These are phyloP conservation scores for Gossypium lobatum DNA, from an alignment of 441 rosid species.

Conservation along the genomic window DNA sequence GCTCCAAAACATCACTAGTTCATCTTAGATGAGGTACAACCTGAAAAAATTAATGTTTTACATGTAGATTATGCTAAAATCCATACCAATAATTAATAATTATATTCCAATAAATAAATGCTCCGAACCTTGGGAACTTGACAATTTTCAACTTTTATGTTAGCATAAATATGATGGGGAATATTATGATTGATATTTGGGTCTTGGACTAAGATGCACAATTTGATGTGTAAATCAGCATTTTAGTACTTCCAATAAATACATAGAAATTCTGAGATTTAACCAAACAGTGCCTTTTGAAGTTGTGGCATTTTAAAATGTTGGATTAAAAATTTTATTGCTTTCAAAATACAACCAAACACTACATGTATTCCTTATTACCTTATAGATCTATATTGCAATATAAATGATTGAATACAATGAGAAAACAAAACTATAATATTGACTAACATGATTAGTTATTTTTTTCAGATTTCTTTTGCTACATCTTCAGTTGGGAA, in stretches of 20 bases:
- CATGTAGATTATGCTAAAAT: background rate
- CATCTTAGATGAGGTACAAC: too few species aligned
- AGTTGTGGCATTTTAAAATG: background rate
- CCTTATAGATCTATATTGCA: background rate
- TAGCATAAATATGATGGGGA: background rate
- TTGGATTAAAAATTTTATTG: background rate
- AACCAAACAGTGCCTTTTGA: background rate
- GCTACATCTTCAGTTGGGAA: constrained; percentile 35
- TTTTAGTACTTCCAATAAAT: background rate
- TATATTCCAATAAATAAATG: background rate
- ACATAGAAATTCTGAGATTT: background rate
- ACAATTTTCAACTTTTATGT: background rate
- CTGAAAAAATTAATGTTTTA: background rate
- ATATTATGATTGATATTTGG: background rate
- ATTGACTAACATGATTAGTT: constrained; percentile 13
- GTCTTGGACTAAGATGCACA: background rate
- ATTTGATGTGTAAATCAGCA: background rate
- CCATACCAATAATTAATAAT: background rate
- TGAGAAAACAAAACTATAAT: background rate
- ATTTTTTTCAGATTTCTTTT: constrained; percentile 53
- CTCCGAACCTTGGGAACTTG: background rate
- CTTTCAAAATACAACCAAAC: background rate
- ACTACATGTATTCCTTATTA: background rate
- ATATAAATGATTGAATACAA: background rate
- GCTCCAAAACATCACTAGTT: too few species aligned